Conservation (phyloP, 2,329 filamentous ascomycete genomes). For the Fusarium globosum region DNA sequence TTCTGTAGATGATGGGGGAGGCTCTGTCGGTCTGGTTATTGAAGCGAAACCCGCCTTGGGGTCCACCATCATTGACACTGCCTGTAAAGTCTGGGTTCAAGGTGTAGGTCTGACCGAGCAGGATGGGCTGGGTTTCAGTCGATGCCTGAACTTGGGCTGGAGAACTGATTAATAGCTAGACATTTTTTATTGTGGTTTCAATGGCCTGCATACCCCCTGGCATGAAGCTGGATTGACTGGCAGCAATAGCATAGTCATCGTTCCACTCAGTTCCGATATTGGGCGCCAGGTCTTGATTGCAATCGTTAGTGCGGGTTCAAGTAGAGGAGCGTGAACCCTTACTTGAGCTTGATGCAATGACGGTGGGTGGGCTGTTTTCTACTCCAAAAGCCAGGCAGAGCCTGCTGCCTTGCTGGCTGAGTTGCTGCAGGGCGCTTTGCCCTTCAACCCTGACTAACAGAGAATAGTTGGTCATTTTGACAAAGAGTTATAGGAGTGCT, state of each 20-base stretch:
- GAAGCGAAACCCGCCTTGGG: not conserved
- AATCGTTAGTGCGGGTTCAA: fast-evolving
- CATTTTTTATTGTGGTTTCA: too few relatives aligned
- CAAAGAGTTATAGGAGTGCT: fast-evolving
- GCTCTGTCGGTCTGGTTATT: fast-evolving
- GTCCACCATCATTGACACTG: not conserved
- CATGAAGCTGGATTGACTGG: fast-evolving
- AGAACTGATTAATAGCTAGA: too few relatives aligned
- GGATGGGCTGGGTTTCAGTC: not conserved
- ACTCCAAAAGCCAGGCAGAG: not conserved
- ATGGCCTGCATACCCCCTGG: not conserved
- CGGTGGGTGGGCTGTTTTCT: fast-evolving
- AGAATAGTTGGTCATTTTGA: not conserved
- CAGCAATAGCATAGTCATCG: not conserved
- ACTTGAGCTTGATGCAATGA: not conserved
- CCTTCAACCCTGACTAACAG: fast-evolving
- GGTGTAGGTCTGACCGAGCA: fast-evolving
- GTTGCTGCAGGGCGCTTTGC: fast-evolving
- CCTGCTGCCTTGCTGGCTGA: fast-evolving
- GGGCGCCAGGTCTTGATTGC: fast-evolving
- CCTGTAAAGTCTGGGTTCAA: fast-evolving
- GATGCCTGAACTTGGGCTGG: too few relatives aligned
- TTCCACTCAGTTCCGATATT: fast-evolving
- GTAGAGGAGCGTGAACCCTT: fast-evolving
- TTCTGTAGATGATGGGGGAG: not conserved